Base-by-base conservation (phyloP, 2,329 filamentous ascomycete genomes). In the Helotiales sp. region DNA sequence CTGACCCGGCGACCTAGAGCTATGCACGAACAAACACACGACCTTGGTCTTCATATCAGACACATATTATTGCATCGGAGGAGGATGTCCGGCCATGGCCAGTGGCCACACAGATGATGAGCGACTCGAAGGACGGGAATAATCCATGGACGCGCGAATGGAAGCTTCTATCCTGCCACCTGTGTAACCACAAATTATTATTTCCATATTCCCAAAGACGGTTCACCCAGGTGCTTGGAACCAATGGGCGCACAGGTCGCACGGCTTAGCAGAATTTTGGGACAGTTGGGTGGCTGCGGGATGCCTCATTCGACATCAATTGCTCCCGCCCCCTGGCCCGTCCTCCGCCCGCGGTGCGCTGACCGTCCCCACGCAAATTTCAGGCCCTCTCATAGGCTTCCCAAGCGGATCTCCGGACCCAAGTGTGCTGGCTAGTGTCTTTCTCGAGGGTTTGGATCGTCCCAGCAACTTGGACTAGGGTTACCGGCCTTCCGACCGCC, bases 161-260 rank as follows among this genome's bases (percentile, higher is more conserved):
- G 38, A 25, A 42, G 38, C 22, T 42, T 42, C 38, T n/a, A 25
- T 10, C 7, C 7, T 25, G 22, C 52, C 34, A 44, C 47, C 49
- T n/a, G n/a, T n/a, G n/a, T n/a, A n/a, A n/a, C n/a, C n/a, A n/a
- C n/a, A n/a, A n/a, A n/a, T n/a, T n/a, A n/a, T n/a, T n/a, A n/a
- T n/a, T n/a, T n/a, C 27, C 15, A 49, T n/a, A 27, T 29, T 33
- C 54, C 29, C 34, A 22, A 17, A 47, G 49, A 54, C 58, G 54
- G 54, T 60, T 44, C 47, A 52, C 49, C 58, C 58, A 57, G 33
- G n/a, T 29, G 30, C n/a, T 34, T 58, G 55, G 50, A 42, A 54
- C 55, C 44, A 54, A 58, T 58, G 15, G 17, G 22, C 4, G 12
- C 22, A 15, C 22, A 44, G 22, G 19, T 24, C 10, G 10, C 24